phyloP scores from a whole-genome alignment of 164 flowering plant species.

The Vitis rupestris region DNA sequence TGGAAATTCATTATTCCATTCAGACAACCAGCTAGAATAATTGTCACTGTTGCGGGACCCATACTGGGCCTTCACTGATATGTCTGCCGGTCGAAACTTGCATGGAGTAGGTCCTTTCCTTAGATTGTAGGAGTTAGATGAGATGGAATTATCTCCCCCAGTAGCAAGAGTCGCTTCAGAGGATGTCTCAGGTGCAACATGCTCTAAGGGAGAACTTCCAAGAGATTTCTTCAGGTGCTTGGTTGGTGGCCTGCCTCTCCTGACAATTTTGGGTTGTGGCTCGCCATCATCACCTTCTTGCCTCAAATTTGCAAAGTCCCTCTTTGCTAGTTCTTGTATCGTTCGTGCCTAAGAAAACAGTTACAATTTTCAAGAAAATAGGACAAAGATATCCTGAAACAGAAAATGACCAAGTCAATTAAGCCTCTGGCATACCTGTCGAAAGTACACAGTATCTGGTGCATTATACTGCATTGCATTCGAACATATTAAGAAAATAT shows the following conservation, averaged over 20 bases:
- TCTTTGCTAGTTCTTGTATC: slow-evolving; percentile 86
- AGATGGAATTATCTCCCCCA: slow-evolving; percentile 27
- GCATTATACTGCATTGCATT: slow-evolving; percentile 96
- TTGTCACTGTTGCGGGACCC: slow-evolving; percentile 30
- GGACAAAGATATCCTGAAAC: neutral
- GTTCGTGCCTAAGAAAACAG: slow-evolving; percentile 61
- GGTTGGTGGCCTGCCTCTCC: slow-evolving; percentile 71
- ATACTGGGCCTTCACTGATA: slow-evolving; percentile 15
- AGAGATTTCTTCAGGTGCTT: slow-evolving; percentile 39
- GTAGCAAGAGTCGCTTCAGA: slow-evolving; percentile 47
- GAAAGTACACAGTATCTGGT: slow-evolving; percentile 79
- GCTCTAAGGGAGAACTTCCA: slow-evolving; percentile 27
- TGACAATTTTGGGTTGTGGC: slow-evolving; percentile 43
- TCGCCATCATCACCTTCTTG: slow-evolving; percentile 70
- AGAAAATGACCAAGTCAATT: neutral
- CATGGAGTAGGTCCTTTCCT: slow-evolving; percentile 29
- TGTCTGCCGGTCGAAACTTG: slow-evolving; percentile 29
- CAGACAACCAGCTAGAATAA: slow-evolving; percentile 29
- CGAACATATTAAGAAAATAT: slow-evolving; percentile 72
- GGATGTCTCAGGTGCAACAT: slow-evolving; percentile 30
- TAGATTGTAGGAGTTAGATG: slow-evolving; percentile 35
- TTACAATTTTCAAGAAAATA: neutral
- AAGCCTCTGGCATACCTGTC: slow-evolving; percentile 55
- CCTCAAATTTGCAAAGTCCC: slow-evolving; percentile 78
- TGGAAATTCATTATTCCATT: slow-evolving; percentile 58